Evolutionary conservation across 1,139 yeast species (phyloP), one percentile per base, ranked within the genome.

Genomic region (Geotrichum klebahnii): DNA sequence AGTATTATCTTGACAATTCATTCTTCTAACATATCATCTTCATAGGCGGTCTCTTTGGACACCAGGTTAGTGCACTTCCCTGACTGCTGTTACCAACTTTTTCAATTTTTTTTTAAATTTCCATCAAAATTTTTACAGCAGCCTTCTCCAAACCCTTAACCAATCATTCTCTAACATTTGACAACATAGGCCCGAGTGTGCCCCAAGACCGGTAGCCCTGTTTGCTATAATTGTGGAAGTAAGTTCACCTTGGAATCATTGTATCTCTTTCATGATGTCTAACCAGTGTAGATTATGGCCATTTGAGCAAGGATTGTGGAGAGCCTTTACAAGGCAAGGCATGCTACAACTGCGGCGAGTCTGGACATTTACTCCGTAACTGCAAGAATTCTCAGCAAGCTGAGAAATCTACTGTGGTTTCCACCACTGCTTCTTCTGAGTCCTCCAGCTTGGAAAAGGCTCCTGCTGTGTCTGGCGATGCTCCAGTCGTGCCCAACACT

Each of bases 341-440:
- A 5, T 89, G 97, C 72, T 89, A 81, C 82, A 84, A 84, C 68
- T 89, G 97, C 70, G 86, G 88, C 59, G 81, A 82, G 67, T 75
- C 82, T 59, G 96, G 96, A 53, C 97, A 89, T 75, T 78, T 66
- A 79, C 90, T 60, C 80, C 80, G 74, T 76, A 81, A 71, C 82
- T 64, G 69, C 59, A 64, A 39, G 12, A 33, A 32, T 12, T 39
- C 33, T 5, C 44, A 39, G 16, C 29, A 22, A 8, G 28, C 64
- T 31, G 59, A 57, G 54, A 58, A 62, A 48, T 55, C 64, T 37
- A 49, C 44, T 12, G n/a, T n/a, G n/a, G n/a, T n/a, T n/a, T n/a
- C n/a, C n/a, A n/a, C n/a, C n/a, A n/a, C n/a, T n/a, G n/a, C n/a
- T n/a, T n/a, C n/a, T n/a, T n/a, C n/a, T n/a, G n/a, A n/a, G n/a